phyloP scores from a whole-genome alignment of 345 rosid species.

The Dimocarpus longan region DNA sequence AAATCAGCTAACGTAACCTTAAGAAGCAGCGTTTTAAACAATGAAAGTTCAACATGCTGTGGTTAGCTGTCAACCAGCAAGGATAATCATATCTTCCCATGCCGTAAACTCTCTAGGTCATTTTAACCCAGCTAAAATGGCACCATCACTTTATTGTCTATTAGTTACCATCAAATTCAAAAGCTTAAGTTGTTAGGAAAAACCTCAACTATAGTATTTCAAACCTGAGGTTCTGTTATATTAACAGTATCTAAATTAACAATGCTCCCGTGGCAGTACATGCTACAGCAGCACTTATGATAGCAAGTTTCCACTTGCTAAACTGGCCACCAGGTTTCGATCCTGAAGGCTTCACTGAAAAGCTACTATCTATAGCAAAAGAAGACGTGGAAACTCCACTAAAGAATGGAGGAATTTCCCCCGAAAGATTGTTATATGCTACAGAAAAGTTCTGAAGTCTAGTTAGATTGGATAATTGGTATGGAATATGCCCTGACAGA shows the following conservation, averaged over 20 bases:
- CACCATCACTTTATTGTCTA: slow-evolving; percentile 75
- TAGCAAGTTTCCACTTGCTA: slow-evolving; percentile 71
- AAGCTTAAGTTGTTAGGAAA: too few relatives aligned
- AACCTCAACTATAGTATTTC: too few relatives aligned
- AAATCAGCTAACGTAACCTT: slow-evolving; percentile 79
- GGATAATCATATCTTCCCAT: slow-evolving; percentile 47
- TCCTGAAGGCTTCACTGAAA: slow-evolving; percentile 69
- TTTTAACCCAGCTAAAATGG: slow-evolving; percentile 48
- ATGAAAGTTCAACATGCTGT: slow-evolving; percentile 65
- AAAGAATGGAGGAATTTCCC: slow-evolving; percentile 58
- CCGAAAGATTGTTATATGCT: slow-evolving; percentile 59
- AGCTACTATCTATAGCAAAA: slow-evolving; percentile 64
- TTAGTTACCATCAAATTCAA: too few relatives aligned
- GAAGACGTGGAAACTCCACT: not conserved
- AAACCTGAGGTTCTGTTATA: too few relatives aligned
- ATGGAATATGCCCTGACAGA: slow-evolving; percentile 71
- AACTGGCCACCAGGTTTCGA: slow-evolving; percentile 56
- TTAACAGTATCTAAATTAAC: slow-evolving; percentile 43
- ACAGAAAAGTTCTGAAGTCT: slow-evolving; percentile 68
- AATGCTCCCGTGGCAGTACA: slow-evolving; percentile 75
- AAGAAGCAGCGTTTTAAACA: slow-evolving; percentile 86
- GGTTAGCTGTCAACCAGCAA: slow-evolving; percentile 54
- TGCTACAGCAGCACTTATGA: slow-evolving; percentile 77
- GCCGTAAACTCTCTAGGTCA: slow-evolving; percentile 31
- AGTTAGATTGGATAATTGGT: slow-evolving; percentile 39